Percentiles rank a stretch among this genome's conserved stretches.
These are phyloP conservation scores for Papiliotrema nemorosa DNA, from an alignment of 1,284 basidiomycete species.

Conservation along the genomic window DNA sequence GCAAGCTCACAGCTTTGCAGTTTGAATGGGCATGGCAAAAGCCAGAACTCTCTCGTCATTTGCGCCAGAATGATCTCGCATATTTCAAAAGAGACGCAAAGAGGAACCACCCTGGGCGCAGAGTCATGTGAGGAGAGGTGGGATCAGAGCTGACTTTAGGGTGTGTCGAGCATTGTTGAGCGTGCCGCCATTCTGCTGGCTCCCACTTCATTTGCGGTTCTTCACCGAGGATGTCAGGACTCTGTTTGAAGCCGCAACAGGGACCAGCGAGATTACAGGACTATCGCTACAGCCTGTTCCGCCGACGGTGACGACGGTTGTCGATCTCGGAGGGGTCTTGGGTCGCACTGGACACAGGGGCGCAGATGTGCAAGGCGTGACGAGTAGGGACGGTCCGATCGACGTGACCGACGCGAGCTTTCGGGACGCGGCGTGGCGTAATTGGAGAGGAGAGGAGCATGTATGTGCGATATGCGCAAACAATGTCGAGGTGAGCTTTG, in stretches of 20 bases:
- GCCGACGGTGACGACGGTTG: slow-evolving; percentile 53
- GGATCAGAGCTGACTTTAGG: slow-evolving; percentile 11
- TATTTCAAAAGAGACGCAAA: slow-evolving; percentile 40
- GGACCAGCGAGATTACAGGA: background rate
- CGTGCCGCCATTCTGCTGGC: slow-evolving; percentile 26
- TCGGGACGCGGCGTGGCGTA: slow-evolving; percentile 27
- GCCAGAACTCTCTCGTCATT: slow-evolving; percentile 53
- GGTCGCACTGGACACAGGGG: slow-evolving; percentile 57
- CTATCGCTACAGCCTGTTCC: slow-evolving; percentile 51
- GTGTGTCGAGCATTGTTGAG: slow-evolving; percentile 42
- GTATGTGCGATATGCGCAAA: slow-evolving; percentile 59
- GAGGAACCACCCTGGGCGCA: slow-evolving; percentile 37
- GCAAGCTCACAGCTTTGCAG: slow-evolving; percentile 74
- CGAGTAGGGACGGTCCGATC: slow-evolving; percentile 51
- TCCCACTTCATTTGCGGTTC: slow-evolving; percentile 57
- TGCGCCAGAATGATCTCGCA: slow-evolving; percentile 26
- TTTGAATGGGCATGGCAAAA: slow-evolving; percentile 96
- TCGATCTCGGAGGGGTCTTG: slow-evolving; percentile 70
- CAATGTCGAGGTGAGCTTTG: slow-evolving; percentile 53
- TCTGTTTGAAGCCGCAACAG: slow-evolving; percentile 12
- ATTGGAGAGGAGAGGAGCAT: slow-evolving; percentile 14
- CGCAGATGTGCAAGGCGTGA: slow-evolving; percentile 53
- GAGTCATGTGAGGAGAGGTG: slow-evolving; percentile 30
- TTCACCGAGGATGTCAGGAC: slow-evolving; percentile 58
- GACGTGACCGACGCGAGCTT: slow-evolving; percentile 62